A percentile compares a stretch with the other conserved stretches of the same genome.
phyloP scores from a whole-genome alignment of 331 rosid genomes.

The Quercus tomentella region DNA sequence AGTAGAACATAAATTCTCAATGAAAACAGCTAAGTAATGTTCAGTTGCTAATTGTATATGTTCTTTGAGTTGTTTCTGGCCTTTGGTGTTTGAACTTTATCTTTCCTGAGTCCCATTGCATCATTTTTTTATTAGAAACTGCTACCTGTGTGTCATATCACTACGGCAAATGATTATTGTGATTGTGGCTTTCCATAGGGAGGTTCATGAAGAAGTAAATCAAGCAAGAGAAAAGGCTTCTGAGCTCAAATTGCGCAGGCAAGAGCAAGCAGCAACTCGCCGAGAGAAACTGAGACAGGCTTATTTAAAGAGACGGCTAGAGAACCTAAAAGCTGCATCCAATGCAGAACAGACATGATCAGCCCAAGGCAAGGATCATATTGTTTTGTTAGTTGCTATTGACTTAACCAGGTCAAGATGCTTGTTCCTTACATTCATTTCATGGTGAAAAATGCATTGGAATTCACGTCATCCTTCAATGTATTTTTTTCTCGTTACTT shows the following conservation, averaged over 20 bases:
- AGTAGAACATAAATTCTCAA: background rate
- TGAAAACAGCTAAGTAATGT: background rate
- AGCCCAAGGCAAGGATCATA: background rate
- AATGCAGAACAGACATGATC: constrained; percentile 22
- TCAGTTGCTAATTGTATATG: too few relatives aligned
- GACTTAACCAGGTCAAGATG: background rate
- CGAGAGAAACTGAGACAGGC: constrained; percentile 89
- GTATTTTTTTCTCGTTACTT: background rate
- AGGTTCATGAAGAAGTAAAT: constrained; percentile 91
- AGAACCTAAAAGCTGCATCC: constrained; percentile 69
- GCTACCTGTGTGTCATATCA: background rate
- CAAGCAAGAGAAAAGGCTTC: constrained; percentile 82
- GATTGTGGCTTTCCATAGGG: constrained; percentile 48
- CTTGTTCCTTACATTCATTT: background rate
- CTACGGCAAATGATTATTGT: background rate
- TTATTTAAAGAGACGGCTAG: constrained; percentile 77
- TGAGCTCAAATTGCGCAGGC: constrained; percentile 70
- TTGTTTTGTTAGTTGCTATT: background rate
- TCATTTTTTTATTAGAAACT: background rate
- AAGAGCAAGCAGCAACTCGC: constrained; percentile 67
- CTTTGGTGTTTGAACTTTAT: too few relatives aligned
- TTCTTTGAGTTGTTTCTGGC: background rate
- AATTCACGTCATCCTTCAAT: background rate
- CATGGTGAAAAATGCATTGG: background rate
- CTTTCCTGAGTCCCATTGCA: background rate